Evolutionary conservation across 2,329 filamentous ascomycete genomes (phyloP).

Genomic region (Cephalotrichum gorgonifer): DNA sequence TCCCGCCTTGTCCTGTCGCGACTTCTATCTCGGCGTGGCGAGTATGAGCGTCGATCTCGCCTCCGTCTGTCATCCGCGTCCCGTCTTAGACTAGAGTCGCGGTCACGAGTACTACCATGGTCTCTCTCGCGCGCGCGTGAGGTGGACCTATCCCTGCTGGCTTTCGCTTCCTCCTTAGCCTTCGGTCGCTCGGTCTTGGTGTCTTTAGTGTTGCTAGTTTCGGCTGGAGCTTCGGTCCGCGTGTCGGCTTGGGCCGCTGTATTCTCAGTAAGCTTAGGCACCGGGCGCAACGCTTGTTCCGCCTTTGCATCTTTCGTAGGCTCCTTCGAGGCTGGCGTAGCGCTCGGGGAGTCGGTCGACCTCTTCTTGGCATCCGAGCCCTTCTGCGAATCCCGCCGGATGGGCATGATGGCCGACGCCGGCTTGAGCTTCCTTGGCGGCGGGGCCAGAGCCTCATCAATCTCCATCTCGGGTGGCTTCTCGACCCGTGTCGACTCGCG

Average conservation of each 20-base stretch:
- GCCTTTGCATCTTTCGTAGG: slow-evolving; percentile 4
- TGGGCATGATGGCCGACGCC: slow-evolving; percentile 49
- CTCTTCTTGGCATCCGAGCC: slow-evolving; percentile 19
- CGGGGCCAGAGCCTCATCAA: slow-evolving; percentile 44
- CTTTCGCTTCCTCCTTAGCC: slow-evolving; percentile 11
- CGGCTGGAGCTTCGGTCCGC: too few species aligned
- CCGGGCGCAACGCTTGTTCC: slow-evolving; percentile 17
- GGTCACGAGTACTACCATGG: slow-evolving; percentile 18
- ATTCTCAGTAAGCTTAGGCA: slow-evolving; percentile 17
- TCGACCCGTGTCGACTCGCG: slow-evolving; percentile 45
- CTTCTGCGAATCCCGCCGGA: slow-evolving; percentile 34
- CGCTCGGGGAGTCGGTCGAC: slow-evolving; percentile 1
- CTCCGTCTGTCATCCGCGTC: slow-evolving; percentile 21
- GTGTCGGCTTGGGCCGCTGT: too few species aligned
- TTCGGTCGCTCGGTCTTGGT: slow-evolving; percentile 14
- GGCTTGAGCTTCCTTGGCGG: slow-evolving; percentile 42
- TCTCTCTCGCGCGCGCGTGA: slow-evolving; percentile 9
- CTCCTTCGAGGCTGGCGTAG: not conserved
- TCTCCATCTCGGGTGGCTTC: slow-evolving; percentile 43
- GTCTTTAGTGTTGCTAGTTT: slow-evolving; percentile 25
- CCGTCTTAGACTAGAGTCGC: slow-evolving; percentile 13
- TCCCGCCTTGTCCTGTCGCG: slow-evolving; percentile 3
- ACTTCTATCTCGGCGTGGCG: slow-evolving; percentile 20
- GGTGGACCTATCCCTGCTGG: slow-evolving; percentile 9
- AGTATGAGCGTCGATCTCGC: slow-evolving; percentile 25